Percentiles rank a stretch among this genome's conserved stretches.
Evolutionary conservation across 164 flowering plant species (phyloP).

Genomic region (Litsea cubeba): DNA sequence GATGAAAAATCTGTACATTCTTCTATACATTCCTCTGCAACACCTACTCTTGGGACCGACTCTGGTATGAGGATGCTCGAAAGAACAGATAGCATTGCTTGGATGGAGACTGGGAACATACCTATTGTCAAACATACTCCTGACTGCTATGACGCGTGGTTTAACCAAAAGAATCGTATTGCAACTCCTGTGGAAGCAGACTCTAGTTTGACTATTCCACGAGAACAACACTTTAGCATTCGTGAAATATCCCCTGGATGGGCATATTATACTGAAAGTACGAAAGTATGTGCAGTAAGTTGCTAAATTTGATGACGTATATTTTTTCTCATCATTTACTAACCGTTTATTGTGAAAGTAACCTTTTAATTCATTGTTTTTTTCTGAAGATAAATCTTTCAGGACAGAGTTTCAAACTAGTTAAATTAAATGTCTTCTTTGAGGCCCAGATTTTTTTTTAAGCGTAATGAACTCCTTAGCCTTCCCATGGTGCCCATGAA

Average conservation of each 20-base stretch:
- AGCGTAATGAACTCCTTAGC: too few species aligned
- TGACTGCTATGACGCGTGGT: constrained; percentile 26
- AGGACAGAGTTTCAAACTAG: too few species aligned
- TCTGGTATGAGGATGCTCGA: constrained; percentile 34
- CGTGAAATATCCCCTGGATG: constrained; percentile 78
- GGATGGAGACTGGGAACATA: constrained; percentile 1
- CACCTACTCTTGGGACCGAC: constrained; percentile 19
- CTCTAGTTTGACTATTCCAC: constrained; percentile 44
- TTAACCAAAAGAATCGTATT: constrained; percentile 33
- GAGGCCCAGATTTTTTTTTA: too few species aligned
- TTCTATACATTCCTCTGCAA: constrained; percentile 28
- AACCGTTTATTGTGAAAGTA: too few species aligned
- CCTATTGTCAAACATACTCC: constrained; percentile 3
- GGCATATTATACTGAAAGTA: constrained; percentile 63
- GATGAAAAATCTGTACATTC: constrained; percentile 19
- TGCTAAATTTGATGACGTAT: too few species aligned
- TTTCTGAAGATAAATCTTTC: too few species aligned
- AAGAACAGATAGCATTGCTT: constrained; percentile 7
- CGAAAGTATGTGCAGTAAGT: constrained; percentile 52
- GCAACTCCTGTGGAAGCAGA: constrained; percentile 33
- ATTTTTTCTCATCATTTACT: too few species aligned
- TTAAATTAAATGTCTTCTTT: too few species aligned
- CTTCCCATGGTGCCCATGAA: too few species aligned
- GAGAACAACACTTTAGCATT: constrained; percentile 60
- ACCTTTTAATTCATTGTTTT: too few species aligned